Evolutionary conservation across 148 eudicot species (phyloP), one percentile per base, ranked within the genome.

Genomic region (Arbutus unedo): DNA sequence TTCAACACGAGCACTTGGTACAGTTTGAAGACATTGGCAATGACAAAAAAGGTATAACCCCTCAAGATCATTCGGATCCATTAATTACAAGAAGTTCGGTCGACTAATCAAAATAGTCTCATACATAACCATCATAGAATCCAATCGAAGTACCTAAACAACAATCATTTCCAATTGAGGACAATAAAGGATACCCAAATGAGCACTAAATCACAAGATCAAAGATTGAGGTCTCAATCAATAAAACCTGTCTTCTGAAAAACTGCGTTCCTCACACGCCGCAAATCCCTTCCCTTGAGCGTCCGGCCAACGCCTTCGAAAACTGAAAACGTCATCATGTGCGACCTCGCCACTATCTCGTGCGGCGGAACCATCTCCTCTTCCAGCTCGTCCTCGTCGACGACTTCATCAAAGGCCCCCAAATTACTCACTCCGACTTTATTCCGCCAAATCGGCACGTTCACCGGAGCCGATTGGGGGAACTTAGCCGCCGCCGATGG

Each of bases 251-350:
- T 93, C 83, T 88, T 84, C 82, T 86, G 94, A 49, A 93, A 88
- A 79, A 91, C 97, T 4, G 93, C 91, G 84, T 93, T 91, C 21
- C 94, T 82, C 14, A 93, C 93, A 0, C 84, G 76, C 4, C 93
- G 82, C 86, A 93, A 79, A 70, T 93, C 97, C 64, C 97, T 72
- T 2, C 97, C 97, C 66, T 91, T 93, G 13, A 93, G 92, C 54
- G 94, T 93, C 80, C 97, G 83, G 3, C 97, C 94, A 8, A 82
- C 93, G 47, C 97, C 97, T 81, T 93, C 97, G n/a, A 91, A 83
- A 47, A 93, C 93, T 74, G 97, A 93, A 81, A 91, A 91, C 64
- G 91, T 90, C 83, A 62, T 78, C 57, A 82, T 82, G 47, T 88
- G 88, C 80, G 97, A 91, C 86, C 92, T 82, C 14, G 97, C 94